Conservation (phyloP, 805 yeast genomes). For the Hagleromyces aurorensis region DNA sequence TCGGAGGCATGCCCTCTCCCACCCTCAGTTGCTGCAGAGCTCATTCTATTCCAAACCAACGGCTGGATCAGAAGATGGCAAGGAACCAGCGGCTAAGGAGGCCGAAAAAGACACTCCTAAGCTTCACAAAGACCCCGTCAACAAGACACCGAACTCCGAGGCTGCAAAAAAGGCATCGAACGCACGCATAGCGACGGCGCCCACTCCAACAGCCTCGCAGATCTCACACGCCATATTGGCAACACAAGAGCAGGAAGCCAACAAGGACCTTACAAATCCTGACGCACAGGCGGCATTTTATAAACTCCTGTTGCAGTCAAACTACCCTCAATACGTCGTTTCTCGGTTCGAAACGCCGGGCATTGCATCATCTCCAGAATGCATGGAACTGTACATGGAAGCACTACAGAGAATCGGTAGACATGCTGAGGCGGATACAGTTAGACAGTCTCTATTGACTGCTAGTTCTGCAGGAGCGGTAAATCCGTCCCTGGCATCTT, state of each 20-base stretch:
- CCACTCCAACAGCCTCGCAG: constrained; percentile 5
- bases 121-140: neutral
- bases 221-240: constrained; percentile 40
- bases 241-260: constrained; percentile 77
- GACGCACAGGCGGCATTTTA: constrained; percentile 78
- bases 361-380: constrained; percentile 74
- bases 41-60: no score
- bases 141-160: no score
- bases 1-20: no score
- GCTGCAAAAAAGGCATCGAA: neutral
- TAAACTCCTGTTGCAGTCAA: constrained; percentile 59
- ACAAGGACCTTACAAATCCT: constrained; percentile 61
- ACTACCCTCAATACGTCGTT: constrained; percentile 95
- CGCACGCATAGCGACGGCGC: neutral
- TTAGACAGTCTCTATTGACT: constrained; percentile 41
- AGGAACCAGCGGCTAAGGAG: constrained; percentile 1
- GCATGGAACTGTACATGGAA: constrained; percentile 69
- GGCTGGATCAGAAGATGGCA: no score
- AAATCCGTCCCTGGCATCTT: constrained; percentile 26
- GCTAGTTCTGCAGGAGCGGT: constrained; percentile 31
- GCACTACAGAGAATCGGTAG: constrained; percentile 78
- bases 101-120: constrained; percentile 1
- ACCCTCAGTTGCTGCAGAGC: no score
- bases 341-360: constrained; percentile 91
- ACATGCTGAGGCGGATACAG: constrained; percentile 65